phyloP scores from a whole-genome alignment of 1,284 basidiomycete genomes.

The Tilletia walkeri region DNA sequence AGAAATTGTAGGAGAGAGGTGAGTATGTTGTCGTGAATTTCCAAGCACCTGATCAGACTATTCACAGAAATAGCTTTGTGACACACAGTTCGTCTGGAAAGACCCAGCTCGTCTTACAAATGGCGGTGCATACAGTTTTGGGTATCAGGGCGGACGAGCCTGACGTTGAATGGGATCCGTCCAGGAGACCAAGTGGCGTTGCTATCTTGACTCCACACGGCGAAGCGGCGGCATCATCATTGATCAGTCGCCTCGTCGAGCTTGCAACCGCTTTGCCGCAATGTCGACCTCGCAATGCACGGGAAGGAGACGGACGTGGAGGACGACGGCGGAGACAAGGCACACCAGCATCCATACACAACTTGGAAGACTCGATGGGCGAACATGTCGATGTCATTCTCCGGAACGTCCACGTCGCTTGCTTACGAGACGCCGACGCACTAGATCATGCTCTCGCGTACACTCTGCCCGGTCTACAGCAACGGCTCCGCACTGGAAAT shows the following conservation, averaged over 20 bases:
- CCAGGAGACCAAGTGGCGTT: slow-evolving; percentile 13
- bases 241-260: slow-evolving; percentile 27
- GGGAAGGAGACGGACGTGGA: slow-evolving; percentile 8
- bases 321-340: no score
- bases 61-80: background rate
- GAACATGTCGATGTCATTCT: slow-evolving; percentile 19
- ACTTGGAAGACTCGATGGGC: no score
- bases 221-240: slow-evolving; percentile 20
- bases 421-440: slow-evolving; percentile 23
- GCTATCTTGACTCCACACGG: slow-evolving; percentile 23
- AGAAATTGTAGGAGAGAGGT: slow-evolving; percentile 45
- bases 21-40: background rate
- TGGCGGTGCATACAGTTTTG: slow-evolving; percentile 34
- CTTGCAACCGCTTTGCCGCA: slow-evolving; percentile 13
- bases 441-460: slow-evolving; percentile 40
- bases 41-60: background rate
- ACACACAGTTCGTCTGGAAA: slow-evolving; percentile 39
- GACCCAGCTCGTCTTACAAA: slow-evolving; percentile 40
- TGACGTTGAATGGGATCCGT: background rate
- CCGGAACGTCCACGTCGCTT: slow-evolving; percentile 22
- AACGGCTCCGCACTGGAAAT: background rate
- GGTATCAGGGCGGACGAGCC: slow-evolving; percentile 15
- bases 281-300: background rate
- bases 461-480: slow-evolving; percentile 35
- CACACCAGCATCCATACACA: no score